Conservation (phyloP, 139 green algal genomes). For the Chlamydomonas sphaeroides region DNA sequence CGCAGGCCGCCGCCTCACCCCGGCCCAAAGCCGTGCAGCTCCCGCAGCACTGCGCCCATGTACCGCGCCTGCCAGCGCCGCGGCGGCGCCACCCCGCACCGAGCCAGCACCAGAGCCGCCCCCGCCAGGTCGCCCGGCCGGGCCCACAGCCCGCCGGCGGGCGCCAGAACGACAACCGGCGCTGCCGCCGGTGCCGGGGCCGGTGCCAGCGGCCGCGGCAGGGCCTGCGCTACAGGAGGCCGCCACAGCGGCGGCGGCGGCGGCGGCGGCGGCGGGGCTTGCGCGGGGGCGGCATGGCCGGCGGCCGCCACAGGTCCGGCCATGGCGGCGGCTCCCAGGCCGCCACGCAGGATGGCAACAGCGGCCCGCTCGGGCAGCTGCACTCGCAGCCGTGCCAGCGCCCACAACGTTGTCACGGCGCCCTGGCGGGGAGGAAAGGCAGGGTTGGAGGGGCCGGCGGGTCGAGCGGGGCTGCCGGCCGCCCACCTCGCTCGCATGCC, state of each 20-base stretch:
- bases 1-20: no score
- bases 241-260: not conserved
- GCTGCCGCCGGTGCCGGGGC: no score
- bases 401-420: slow-evolving; percentile 3
- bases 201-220: no score
- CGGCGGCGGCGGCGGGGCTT: not conserved
- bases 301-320: not conserved
- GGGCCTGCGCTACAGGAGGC: not conserved
- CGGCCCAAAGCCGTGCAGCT: no score
- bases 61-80: slow-evolving; percentile 3
- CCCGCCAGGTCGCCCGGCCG: slow-evolving; percentile 9
- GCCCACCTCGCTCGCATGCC: no score
- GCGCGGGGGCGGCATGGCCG: not conserved
- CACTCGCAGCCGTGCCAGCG: slow-evolving; percentile 25
- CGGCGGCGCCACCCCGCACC: slow-evolving; percentile 15
- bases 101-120: slow-evolving; percentile 14
- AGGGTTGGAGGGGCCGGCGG: not conserved
- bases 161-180: no score
- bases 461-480: not conserved
- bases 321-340: slow-evolving; percentile 3
- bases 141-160: not conserved
- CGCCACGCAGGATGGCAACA: slow-evolving; percentile 18
- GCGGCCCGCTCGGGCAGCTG: slow-evolving; percentile 21
- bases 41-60: no score
- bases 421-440: not conserved